A percentile compares a stretch with the other conserved stretches of the same genome.
Evolutionary conservation across 2,329 filamentous ascomycete genomes (phyloP).

Genomic region (Fusarium poae): DNA sequence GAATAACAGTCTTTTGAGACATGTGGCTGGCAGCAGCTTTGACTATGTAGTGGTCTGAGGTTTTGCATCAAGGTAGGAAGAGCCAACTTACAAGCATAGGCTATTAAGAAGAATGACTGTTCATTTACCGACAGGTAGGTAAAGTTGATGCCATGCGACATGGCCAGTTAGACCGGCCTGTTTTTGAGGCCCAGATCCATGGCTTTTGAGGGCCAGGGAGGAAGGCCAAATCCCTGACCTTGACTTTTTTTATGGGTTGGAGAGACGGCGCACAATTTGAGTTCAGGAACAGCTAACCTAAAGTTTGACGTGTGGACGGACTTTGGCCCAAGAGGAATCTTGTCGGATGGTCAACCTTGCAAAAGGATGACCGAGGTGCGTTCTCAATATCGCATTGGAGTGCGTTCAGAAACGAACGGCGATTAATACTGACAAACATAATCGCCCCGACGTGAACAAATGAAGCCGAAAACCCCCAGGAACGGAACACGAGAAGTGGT

Average conservation of each 20-base stretch:
- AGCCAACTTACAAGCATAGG: constrained; percentile 4
- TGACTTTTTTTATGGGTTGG: background rate
- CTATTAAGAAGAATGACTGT: constrained; percentile 21
- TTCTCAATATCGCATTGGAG: constrained; percentile 9
- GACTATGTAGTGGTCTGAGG: background rate
- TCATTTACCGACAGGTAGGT: constrained; percentile 44
- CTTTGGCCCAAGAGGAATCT: background rate
- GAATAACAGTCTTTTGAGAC: background rate
- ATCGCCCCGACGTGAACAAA: constrained; percentile 14
- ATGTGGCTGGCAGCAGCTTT: constrained; percentile 2
- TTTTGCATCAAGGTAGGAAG: background rate
- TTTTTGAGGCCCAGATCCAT: constrained; percentile 30
- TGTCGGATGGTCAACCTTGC: constrained; percentile 11
- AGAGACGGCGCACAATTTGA: constrained; percentile 15
- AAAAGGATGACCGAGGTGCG: constrained; percentile 10
- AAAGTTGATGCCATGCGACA: constrained; percentile 39
- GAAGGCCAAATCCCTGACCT: constrained; percentile 22
- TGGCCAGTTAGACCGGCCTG: constrained; percentile 21
- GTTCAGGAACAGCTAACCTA: constrained; percentile 23
- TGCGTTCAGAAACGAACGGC: constrained; percentile 6
- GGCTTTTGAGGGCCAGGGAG: constrained; percentile 20
- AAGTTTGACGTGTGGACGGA: constrained; percentile 5
- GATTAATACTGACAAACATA: constrained; percentile 13
- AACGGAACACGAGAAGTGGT: constrained; percentile 31
- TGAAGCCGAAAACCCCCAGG: constrained; percentile 22